Base-by-base conservation (phyloP, 2,329 filamentous ascomycete species). In the Fusarium sp. region DNA sequence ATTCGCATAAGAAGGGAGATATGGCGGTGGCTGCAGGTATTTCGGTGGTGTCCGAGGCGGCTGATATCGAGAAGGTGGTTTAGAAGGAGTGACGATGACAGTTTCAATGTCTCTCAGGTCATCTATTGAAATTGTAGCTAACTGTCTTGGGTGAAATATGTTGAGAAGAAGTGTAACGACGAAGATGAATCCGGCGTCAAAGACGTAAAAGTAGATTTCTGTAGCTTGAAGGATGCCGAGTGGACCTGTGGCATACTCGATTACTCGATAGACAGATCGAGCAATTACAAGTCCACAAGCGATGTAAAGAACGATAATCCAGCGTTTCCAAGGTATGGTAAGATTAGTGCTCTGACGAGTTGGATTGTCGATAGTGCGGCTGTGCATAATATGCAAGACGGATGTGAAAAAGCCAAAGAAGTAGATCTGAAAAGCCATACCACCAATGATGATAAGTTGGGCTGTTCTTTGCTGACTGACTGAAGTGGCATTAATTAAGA, bases 391-490 rank as follows among this genome's bases (percentile, higher is more conserved):
- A 1, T 82, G 71, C 0, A 86, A 81, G 0, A 84, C 80, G 0
- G 84, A 62, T 7, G 88, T 79, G 69, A 90, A 90, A 52, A 88
- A 79, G 9, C 81, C 81, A 53, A 90, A 89, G 56, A 86, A 84
- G 29, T 87, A 56, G 9, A 90, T 81, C 69, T 90, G 88, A 2
- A 89, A 77, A 7, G 85, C 76, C 1, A 90, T 78, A 4, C 88
- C 88, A 1, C 74, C 84, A 3, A 89, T 77, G 5, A 89, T 84
- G 25, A 89, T 78, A 5, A 84, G 80, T 38, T 86, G 79, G 9
- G 84, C 85, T 4, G 75, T 75, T 15, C 61, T 59, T 15, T 75
- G 62, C 6, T 70, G 22, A 3, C 42, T 3, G 17, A 82, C 75
- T 42, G 71, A 17, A 7, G 41, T 75, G 4, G 75, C 74, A 5